A percentile compares a stretch with the other conserved stretches of the same genome.
Evolutionary conservation across 805 yeast genomes (phyloP).

Genomic region (Cyberlindnera mississippiensis): DNA sequence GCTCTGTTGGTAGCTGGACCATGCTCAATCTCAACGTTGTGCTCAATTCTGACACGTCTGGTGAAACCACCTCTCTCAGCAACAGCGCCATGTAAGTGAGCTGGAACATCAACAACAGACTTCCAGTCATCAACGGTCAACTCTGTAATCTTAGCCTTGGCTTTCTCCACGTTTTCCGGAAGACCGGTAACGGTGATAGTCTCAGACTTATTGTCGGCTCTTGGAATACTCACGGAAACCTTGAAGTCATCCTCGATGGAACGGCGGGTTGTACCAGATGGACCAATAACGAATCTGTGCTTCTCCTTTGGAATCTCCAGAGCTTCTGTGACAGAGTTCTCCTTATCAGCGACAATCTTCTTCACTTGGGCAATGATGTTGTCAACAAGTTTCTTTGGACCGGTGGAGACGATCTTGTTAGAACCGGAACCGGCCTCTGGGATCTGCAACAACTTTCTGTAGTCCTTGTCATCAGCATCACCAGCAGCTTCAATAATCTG

Average conservation of each 20-base stretch:
- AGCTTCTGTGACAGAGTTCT: constrained; percentile 50
- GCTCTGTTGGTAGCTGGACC: constrained; percentile 51
- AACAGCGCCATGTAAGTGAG: constrained; percentile 51
- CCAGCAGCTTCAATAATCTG: constrained; percentile 79
- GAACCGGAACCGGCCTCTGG: constrained; percentile 67
- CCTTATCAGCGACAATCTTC: constrained; percentile 58
- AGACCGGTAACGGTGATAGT: constrained; percentile 57
- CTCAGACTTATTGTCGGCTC: constrained; percentile 44
- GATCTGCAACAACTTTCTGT: constrained; percentile 56
- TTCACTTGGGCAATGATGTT: constrained; percentile 60
- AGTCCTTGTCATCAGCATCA: constrained; percentile 49
- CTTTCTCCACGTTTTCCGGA: constrained; percentile 60
- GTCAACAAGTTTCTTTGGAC: constrained; percentile 71
- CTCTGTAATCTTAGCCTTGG: constrained; percentile 56
- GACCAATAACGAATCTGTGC: constrained; percentile 76
- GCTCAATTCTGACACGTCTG: constrained; percentile 48
- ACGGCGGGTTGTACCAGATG: constrained; percentile 72
- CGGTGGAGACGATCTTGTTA: constrained; percentile 57
- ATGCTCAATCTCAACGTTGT: constrained; percentile 55
- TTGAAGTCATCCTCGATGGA: constrained; percentile 64
- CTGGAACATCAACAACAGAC: constrained; percentile 54
- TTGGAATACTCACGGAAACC: constrained; percentile 66
- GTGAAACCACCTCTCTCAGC: constrained; percentile 64
- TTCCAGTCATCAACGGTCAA: constrained; percentile 57
- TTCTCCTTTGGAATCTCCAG: constrained; percentile 64